A percentile compares a stretch with the other conserved stretches of the same genome.
Evolutionary conservation across 306 rosid genomes (phyloP).

Genomic region (Dryas octopetala): DNA sequence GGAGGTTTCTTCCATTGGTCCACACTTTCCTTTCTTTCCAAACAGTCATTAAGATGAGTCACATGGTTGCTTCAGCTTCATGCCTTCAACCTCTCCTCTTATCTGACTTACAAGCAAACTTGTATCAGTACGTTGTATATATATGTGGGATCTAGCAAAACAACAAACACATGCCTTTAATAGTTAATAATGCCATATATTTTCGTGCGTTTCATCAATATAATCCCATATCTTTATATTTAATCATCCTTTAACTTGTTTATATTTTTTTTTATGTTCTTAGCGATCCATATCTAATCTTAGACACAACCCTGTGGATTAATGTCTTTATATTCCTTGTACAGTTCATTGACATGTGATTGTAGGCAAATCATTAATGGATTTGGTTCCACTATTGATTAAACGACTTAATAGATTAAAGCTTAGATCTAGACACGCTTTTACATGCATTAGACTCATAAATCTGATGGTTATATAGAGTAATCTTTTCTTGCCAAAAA

Average conservation of each 20-base stretch:
- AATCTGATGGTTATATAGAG: too few species aligned
- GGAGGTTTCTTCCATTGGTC: conserved; percentile 39
- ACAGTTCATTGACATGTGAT: too few species aligned
- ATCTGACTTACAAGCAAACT: conserved; percentile 53
- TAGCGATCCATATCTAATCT: too few species aligned
- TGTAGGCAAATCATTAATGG: too few species aligned
- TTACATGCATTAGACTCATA: too few species aligned
- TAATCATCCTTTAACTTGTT: neutral
- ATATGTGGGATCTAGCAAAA: conserved; percentile 34
- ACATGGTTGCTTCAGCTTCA: conserved; percentile 59
- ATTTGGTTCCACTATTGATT: too few species aligned
- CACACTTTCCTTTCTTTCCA: conserved; percentile 60
- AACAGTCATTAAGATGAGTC: conserved; percentile 58
- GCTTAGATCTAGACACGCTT: too few species aligned
- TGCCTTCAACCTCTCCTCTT: conserved; percentile 30
- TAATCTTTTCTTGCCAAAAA: too few species aligned
- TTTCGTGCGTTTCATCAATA: conserved; percentile 32
- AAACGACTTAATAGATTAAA: too few species aligned
- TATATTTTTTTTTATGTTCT: too few species aligned
- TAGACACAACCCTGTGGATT: too few species aligned
- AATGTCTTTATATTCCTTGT: too few species aligned
- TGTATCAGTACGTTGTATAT: conserved; percentile 5
- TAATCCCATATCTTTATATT: neutral
- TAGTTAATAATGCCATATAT: conserved; percentile 20
- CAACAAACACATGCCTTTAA: conserved; percentile 33